phyloP scores from a whole-genome alignment of 1,284 basidiomycete species.

The Melampsora americana region DNA sequence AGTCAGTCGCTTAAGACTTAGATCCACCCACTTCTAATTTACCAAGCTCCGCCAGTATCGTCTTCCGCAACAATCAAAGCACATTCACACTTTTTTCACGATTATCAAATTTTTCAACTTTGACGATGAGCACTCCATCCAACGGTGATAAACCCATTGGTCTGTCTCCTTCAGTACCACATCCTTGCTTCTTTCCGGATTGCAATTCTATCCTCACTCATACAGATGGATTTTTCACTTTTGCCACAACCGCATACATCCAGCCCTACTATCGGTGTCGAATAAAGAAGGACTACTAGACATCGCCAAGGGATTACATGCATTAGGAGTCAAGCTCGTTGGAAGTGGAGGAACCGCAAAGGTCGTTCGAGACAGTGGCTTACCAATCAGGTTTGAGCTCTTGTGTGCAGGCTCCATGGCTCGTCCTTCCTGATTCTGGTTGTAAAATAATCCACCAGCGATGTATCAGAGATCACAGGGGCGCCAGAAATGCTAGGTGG shows the following conservation, averaged over 20 bases:
- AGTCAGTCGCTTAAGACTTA: too few relatives aligned
- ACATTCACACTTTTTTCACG: too few relatives aligned
- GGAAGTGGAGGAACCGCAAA: slow-evolving; percentile 97
- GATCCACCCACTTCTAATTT: too few relatives aligned
- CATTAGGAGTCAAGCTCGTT: slow-evolving; percentile 78
- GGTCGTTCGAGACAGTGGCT: slow-evolving; percentile 88
- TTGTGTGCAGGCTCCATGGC: slow-evolving; percentile 10
- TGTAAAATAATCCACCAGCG: slow-evolving; percentile 60
- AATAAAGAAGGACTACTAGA: slow-evolving; percentile 90
- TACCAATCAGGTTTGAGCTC: slow-evolving; percentile 75
- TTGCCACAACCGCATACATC: slow-evolving; percentile 45
- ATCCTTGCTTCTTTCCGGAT: background rate
- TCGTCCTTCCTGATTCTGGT: background rate
- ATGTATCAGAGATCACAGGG: slow-evolving; percentile 96
- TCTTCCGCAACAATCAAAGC: too few relatives aligned
- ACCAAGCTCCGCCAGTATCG: too few relatives aligned
- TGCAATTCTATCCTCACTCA: too few relatives aligned
- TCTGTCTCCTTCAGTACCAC: background rate
- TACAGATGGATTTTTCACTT: background rate
- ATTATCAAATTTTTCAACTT: background rate
- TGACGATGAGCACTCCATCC: slow-evolving; percentile 35
- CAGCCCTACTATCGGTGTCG: slow-evolving; percentile 89
- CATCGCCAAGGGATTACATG: slow-evolving; percentile 76
- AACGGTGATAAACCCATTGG: slow-evolving; percentile 43
- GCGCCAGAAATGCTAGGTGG: slow-evolving; percentile 99